A percentile compares a stretch with the other conserved stretches of the same genome.
phyloP scores from a whole-genome alignment of 495 filamentous ascomycete genomes.

The Hypoxylon intermedium region DNA sequence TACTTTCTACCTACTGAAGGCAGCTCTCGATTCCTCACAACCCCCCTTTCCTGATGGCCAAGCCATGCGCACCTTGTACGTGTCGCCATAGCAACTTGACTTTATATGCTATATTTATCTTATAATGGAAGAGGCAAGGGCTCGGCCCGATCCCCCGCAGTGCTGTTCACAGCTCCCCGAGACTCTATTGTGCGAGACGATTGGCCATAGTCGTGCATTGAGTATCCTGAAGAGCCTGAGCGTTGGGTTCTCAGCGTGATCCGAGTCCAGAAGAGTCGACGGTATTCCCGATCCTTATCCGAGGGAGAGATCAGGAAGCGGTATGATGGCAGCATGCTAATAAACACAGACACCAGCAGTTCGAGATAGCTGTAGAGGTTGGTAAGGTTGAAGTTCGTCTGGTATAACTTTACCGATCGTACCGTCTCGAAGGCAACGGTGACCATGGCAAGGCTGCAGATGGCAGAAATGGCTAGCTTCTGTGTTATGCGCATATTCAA shows the following conservation, averaged over 20 bases:
- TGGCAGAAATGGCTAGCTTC: conserved; percentile 42
- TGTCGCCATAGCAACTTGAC: too few relatives aligned
- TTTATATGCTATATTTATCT: too few relatives aligned
- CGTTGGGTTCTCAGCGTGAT: conserved; percentile 18
- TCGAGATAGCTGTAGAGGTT: conserved; percentile 24
- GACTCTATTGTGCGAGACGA: not conserved
- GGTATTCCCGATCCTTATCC: conserved; percentile 21
- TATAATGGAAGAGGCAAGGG: too few relatives aligned
- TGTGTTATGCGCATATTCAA: conserved; percentile 39
- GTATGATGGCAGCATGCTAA: conserved; percentile 23
- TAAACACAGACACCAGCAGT: conserved; percentile 18
- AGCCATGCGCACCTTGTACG: too few relatives aligned
- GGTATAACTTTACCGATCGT: conserved; percentile 20
- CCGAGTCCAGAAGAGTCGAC: conserved; percentile 18
- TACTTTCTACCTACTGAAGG: conserved; percentile 57
- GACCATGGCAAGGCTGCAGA: conserved; percentile 34
- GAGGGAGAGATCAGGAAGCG: conserved; percentile 20
- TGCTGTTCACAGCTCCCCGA: not conserved
- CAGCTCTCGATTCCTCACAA: too few relatives aligned
- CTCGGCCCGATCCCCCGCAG: too few relatives aligned
- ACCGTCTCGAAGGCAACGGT: conserved; percentile 25
- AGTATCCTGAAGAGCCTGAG: conserved; percentile 15
- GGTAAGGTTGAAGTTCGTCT: conserved; percentile 1
- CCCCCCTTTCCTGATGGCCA: too few relatives aligned
- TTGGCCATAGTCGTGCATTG: not conserved